Evolutionary conservation across 2,329 filamentous ascomycete genomes (phyloP).

Genomic region (Phyllosticta citriasiana): DNA sequence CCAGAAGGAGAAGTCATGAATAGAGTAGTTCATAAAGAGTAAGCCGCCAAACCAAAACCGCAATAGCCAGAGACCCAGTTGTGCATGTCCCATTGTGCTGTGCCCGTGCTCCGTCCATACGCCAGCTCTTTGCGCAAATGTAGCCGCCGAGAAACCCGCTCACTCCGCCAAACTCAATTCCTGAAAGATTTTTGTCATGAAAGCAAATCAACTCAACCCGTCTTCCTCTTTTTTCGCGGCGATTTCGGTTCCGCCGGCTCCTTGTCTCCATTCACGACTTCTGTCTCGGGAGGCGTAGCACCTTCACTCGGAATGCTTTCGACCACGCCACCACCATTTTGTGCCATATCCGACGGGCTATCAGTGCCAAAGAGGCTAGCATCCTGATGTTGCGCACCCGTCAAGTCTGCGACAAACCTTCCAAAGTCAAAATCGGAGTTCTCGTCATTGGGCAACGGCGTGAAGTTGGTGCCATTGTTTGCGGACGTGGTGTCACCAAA

Average conservation of each 20-base stretch:
- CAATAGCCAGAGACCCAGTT: background rate
- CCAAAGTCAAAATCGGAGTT: slow-evolving; percentile 13
- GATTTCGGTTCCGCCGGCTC: background rate
- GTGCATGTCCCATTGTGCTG: background rate
- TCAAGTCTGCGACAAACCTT: slow-evolving; percentile 11
- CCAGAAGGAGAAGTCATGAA: background rate
- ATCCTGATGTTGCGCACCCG: background rate
- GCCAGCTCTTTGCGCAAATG: background rate
- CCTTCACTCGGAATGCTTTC: slow-evolving; percentile 26
- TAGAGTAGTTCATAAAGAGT: background rate
- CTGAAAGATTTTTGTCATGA: background rate
- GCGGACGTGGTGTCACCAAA: slow-evolving; percentile 29
- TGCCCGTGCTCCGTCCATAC: background rate
- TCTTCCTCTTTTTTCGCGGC: slow-evolving; percentile 8
- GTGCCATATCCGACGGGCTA: background rate
- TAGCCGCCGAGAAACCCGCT: background rate
- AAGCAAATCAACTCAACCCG: background rate
- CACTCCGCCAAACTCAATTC: background rate
- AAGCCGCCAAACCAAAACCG: background rate
- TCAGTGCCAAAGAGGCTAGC: slow-evolving; percentile 3
- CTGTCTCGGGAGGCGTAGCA: slow-evolving; percentile 15
- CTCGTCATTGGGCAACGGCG: slow-evolving; percentile 16
- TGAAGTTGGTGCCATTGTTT: slow-evolving; percentile 14
- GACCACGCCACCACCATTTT: slow-evolving; percentile 15
- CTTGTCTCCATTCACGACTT: background rate